Conservation (phyloP, 495 filamentous ascomycete genomes). For the Podospora anserina region DNA sequence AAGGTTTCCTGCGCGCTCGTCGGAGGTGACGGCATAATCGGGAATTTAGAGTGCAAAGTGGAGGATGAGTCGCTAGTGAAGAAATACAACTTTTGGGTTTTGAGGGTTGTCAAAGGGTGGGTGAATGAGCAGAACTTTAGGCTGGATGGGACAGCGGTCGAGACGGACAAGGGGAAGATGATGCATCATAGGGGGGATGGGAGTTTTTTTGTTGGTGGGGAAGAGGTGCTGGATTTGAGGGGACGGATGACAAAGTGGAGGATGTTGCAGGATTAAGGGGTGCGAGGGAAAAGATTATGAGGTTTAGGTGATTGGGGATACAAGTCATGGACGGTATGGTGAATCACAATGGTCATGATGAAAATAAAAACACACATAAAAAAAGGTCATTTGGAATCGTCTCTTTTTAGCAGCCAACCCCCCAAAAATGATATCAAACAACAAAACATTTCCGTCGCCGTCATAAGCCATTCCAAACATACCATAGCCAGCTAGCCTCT, state of each 20-base stretch:
- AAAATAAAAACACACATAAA: no score
- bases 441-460: no score
- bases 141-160: not conserved
- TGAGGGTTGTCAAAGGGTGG: not conserved
- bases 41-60: conserved; percentile 1
- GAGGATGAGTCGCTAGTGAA: not conserved
- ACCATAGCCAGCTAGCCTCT: not conserved
- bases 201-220: not conserved
- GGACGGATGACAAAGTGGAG: not conserved
- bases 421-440: not conserved
- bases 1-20: not conserved
- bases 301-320: no score
- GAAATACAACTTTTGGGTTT: not conserved
- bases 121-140: not conserved
- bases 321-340: no score
- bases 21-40: not conserved
- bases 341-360: no score
- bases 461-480: not conserved
- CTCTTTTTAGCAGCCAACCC: not conserved
- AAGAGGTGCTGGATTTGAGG: not conserved
- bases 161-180: not conserved
- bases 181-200: conserved; percentile 1
- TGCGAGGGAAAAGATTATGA: no score
- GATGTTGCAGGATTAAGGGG: conserved; percentile 1
- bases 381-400: not conserved